Evolutionary conservation across 73 alveolate genomes (phyloP).

Genomic region (Paramecium pentaurelia): DNA sequence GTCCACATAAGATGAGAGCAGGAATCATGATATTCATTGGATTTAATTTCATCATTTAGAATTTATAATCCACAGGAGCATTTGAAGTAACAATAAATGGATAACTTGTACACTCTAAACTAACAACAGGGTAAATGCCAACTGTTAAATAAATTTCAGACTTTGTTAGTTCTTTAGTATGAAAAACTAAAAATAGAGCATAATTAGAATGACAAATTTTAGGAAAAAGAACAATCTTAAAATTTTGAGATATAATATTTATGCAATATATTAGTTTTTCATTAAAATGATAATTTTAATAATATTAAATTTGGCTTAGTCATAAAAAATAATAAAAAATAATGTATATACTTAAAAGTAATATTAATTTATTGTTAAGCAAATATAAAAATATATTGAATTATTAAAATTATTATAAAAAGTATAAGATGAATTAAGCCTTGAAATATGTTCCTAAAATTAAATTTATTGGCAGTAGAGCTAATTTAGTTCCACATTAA

Average conservation of each 20-base stretch:
- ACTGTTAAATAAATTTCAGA: not conserved
- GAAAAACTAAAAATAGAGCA: not conserved
- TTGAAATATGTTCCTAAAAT: slow-evolving; percentile 35
- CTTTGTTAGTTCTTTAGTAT: not conserved
- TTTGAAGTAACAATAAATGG: not conserved
- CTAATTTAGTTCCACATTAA: not conserved
- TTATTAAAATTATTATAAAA: not conserved
- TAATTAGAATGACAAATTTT: not conserved
- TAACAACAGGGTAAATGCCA: not conserved
- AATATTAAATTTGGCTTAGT: not conserved
- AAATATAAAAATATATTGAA: not conserved
- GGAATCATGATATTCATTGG: not conserved
- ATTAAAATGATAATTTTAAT: too few relatives aligned
- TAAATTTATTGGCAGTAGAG: slow-evolving; percentile 13
- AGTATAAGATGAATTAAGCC: not conserved
- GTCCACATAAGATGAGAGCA: not conserved
- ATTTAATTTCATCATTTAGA: not conserved
- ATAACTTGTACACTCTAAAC: not conserved
- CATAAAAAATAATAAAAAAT: not conserved
- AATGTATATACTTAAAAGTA: not conserved
- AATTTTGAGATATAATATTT: not conserved
- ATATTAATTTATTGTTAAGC: not conserved
- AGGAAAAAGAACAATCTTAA: not conserved
- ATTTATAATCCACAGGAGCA: not conserved
- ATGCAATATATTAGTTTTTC: not conserved